Conservation (phyloP, 140 eudicot genomes). For the Ambrosia hybrid region DNA sequence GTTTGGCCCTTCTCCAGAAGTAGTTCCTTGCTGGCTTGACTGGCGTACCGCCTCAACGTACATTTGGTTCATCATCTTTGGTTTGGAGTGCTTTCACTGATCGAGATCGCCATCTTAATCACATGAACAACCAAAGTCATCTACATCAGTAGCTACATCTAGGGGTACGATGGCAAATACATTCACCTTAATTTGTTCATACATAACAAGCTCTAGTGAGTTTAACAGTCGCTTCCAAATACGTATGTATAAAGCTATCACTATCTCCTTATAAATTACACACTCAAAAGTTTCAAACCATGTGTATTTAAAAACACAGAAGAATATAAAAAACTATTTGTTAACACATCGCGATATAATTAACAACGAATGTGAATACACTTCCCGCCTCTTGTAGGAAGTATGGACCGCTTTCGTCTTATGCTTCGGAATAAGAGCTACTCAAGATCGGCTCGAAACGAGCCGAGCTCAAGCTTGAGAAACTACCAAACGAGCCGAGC, state of each 20-base stretch:
- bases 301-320: constrained; percentile 17
- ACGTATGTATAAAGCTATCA: constrained; percentile 25
- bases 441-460: no score
- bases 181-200: background rate
- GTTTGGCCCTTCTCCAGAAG: no score
- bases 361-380: background rate
- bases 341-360: constrained; percentile 19
- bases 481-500: no score
- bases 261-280: constrained; percentile 26
- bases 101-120: no score
- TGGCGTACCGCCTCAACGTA: no score
- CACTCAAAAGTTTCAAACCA: constrained; percentile 13
- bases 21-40: no score
- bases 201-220: background rate
- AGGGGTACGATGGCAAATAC: background rate
- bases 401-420: background rate
- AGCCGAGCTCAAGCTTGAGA: no score
- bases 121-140: no score
- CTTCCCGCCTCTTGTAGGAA: constrained; percentile 16
- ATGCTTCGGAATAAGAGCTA: constrained; percentile 14
- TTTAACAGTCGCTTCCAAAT: no score
- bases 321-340: constrained; percentile 27
- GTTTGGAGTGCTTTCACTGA: no score
- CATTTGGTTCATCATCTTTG: no score
- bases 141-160: no score